Conservation (phyloP, 805 yeast species). For the Starmerella vitae region DNA sequence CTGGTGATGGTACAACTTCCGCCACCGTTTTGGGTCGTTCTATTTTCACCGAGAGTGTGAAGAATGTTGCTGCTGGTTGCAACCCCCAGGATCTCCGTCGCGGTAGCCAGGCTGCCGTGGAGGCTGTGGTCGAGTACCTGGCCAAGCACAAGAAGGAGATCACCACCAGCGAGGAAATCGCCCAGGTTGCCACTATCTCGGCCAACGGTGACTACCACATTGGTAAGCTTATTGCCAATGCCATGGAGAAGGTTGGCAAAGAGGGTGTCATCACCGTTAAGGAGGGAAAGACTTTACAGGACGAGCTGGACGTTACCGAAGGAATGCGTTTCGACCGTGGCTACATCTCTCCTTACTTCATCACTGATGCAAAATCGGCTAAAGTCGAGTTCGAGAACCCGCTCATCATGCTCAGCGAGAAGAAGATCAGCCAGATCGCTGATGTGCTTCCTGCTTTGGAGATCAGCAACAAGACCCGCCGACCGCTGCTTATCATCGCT, state of each 20-base stretch:
- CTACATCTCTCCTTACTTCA: conserved; percentile 90
- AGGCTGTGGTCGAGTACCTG: conserved; percentile 74
- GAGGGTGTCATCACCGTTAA: conserved; percentile 97
- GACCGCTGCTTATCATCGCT: conserved; percentile 85
- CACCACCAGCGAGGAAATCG: conserved; percentile 87
- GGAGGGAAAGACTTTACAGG: conserved; percentile 94
- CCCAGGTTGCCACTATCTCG: conserved; percentile 95
- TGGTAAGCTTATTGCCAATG: conserved; percentile 79
- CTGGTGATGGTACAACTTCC: conserved; percentile 98
- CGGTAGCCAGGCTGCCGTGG: conserved; percentile 94
- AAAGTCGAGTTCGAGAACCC: conserved; percentile 95
- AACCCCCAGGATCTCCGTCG: conserved; percentile 97
- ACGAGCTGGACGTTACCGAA: conserved; percentile 90
- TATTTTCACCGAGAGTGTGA: conserved; percentile 86
- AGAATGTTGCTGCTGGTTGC: conserved; percentile 97
- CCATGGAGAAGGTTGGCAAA: conserved; percentile 97
- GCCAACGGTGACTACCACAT: conserved; percentile 93
- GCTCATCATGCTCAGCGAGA: conserved; percentile 72
- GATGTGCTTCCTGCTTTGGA: conserved; percentile 89
- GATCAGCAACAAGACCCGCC: conserved; percentile 80
- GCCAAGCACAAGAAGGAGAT: conserved; percentile 80
- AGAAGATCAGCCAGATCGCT: conserved; percentile 79
- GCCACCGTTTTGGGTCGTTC: conserved; percentile 95
- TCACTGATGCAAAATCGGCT: conserved; percentile 80
- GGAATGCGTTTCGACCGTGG: conserved; percentile 99